Conservation (phyloP, 768 basidiomycete genomes). For the Suillus sp. region DNA sequence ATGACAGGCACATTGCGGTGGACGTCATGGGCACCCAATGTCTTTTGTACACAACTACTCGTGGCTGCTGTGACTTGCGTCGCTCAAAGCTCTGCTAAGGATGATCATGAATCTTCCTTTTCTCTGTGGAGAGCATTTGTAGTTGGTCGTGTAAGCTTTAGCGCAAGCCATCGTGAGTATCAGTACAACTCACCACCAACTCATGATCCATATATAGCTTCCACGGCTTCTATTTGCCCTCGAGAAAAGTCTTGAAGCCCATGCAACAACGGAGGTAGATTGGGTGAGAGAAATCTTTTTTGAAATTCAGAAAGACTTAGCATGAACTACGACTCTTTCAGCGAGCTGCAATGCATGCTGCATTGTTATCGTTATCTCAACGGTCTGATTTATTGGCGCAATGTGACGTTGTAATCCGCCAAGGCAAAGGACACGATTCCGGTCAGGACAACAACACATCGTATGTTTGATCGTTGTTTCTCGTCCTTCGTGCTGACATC, state of each 20-base stretch:
- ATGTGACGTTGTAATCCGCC: slow-evolving; percentile 51
- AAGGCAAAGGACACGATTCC: slow-evolving; percentile 25
- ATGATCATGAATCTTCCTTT: slow-evolving; percentile 32
- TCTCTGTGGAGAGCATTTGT: slow-evolving; percentile 73
- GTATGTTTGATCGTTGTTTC: slow-evolving; percentile 15
- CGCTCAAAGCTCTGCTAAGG: slow-evolving; percentile 47
- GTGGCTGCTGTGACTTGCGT: slow-evolving; percentile 64
- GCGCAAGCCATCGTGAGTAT: not conserved
- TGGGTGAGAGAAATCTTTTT: slow-evolving; percentile 47
- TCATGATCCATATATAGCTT: slow-evolving; percentile 47
- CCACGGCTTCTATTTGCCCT: slow-evolving; percentile 61
- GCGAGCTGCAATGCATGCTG: slow-evolving; percentile 49
- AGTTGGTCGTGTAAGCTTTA: slow-evolving; percentile 61
- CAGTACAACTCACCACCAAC: slow-evolving; percentile 11
- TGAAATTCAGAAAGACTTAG: not conserved
- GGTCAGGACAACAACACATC: slow-evolving; percentile 19
- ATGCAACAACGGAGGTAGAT: slow-evolving; percentile 51
- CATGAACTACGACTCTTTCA: slow-evolving; percentile 22
- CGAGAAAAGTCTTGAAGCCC: slow-evolving; percentile 52
- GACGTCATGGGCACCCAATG: slow-evolving; percentile 62
- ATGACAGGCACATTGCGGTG: slow-evolving; percentile 60
- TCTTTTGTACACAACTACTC: slow-evolving; percentile 70
- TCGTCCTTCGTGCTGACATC: slow-evolving; percentile 16
- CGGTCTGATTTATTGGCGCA: slow-evolving; percentile 56
- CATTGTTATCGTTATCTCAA: slow-evolving; percentile 49